A percentile compares a stretch with the other conserved stretches of the same genome.
These are phyloP conservation scores for Penicillium chermesinum DNA, from an alignment of 495 filamentous ascomycete species.

Conservation along the genomic window DNA sequence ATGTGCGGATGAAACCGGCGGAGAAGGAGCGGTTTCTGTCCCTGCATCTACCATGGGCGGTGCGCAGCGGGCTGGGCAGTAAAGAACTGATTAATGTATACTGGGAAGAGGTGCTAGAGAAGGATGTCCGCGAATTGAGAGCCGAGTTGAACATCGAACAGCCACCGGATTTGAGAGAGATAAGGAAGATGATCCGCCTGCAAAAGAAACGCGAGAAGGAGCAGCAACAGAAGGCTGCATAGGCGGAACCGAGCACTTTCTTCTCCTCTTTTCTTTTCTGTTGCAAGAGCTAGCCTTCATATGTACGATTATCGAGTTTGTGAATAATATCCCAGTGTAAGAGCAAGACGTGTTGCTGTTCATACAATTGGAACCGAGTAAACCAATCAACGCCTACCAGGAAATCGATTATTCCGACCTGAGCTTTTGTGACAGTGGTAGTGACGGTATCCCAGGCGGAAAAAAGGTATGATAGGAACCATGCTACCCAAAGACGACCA, in stretches of 20 bases:
- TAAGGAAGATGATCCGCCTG: slow-evolving; percentile 62
- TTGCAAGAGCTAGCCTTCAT: background rate
- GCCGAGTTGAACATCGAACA: slow-evolving; percentile 72
- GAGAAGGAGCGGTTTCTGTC: slow-evolving; percentile 69
- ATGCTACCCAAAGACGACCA: background rate
- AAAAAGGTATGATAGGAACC: too few species aligned
- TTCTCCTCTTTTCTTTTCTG: background rate
- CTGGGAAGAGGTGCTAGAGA: slow-evolving; percentile 93
- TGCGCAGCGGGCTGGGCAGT: slow-evolving; percentile 69
- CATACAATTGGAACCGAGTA: too few species aligned
- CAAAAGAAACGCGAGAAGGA: slow-evolving; percentile 63
- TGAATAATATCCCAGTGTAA: background rate
- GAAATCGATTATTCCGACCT: too few species aligned
- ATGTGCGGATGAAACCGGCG: slow-evolving; percentile 64
- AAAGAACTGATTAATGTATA: slow-evolving; percentile 94
- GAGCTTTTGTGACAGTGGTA: too few species aligned
- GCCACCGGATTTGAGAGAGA: slow-evolving; percentile 83
- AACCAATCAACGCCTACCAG: too few species aligned
- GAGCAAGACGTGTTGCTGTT: too few species aligned
- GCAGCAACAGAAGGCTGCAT: slow-evolving; percentile 30
- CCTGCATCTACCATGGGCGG: slow-evolving; percentile 85
- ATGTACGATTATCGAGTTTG: slow-evolving; percentile 3
- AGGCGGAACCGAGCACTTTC: slow-evolving; percentile 7
- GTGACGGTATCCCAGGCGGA: too few species aligned
- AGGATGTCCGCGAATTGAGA: slow-evolving; percentile 73